Percentiles rank a stretch among this genome's conserved stretches.
Evolutionary conservation across 176 grass and related monocot species (phyloP).

Genomic region (Cymbopogon citratus): DNA sequence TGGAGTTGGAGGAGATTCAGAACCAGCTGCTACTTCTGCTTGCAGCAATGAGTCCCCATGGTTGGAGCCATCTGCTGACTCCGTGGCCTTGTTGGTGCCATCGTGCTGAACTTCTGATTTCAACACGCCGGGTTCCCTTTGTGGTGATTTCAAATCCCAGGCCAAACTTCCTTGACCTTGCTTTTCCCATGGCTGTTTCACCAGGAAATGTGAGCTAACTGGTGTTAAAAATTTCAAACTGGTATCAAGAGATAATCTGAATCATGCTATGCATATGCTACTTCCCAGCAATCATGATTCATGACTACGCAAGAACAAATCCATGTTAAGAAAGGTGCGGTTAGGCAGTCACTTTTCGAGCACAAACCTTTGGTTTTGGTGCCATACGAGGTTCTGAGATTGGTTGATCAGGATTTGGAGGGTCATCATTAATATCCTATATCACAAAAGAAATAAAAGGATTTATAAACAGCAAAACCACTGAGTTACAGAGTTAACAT

Average conservation of each 20-base stretch:
- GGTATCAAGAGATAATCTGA: neutral
- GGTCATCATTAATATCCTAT: constrained; percentile 55
- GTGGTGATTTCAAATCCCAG: constrained; percentile 21
- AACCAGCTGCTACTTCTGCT: neutral
- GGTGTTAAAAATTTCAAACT: neutral
- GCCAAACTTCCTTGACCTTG: constrained; percentile 18
- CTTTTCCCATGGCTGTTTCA: constrained; percentile 56
- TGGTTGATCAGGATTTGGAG: constrained; percentile 59
- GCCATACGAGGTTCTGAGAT: constrained; percentile 48
- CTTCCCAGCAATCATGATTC: neutral
- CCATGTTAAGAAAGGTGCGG: neutral
- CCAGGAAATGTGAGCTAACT: constrained; percentile 5
- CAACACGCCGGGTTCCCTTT: neutral
- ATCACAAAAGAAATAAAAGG: neutral
- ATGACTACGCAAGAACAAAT: neutral
- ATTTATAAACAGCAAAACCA: neutral
- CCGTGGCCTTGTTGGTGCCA: neutral
- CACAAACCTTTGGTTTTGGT: constrained; percentile 60
- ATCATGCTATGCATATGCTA: neutral
- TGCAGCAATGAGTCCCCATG: neutral
- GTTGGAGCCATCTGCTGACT: neutral
- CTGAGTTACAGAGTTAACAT: neutral
- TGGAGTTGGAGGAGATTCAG: neutral
- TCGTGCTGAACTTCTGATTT: neutral
- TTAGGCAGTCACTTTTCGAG: neutral